These are phyloP conservation scores for Lentinus tigrinus DNA, from an alignment of 768 basidiomycete genomes.

Conservation along the genomic window DNA sequence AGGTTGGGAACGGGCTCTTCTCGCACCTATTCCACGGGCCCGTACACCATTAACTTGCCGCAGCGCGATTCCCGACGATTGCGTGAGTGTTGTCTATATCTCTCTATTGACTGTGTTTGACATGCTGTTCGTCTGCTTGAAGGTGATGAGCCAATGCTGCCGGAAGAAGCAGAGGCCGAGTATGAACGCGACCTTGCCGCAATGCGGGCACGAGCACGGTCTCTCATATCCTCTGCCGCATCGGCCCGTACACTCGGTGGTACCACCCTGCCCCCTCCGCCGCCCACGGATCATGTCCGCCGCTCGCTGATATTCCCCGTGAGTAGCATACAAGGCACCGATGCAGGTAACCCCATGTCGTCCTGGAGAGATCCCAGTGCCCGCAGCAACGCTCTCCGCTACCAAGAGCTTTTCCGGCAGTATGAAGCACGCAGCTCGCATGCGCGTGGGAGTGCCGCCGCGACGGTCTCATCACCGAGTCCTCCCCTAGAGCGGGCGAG, in stretches of 20 bases:
- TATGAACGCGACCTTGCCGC: slow-evolving; percentile 52
- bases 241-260: slow-evolving; percentile 3
- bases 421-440: neutral
- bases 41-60: neutral
- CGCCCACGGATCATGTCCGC: neutral
- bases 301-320: slow-evolving; percentile 11
- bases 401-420: neutral
- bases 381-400: slow-evolving; percentile 6
- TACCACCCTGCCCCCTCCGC: slow-evolving; percentile 11
- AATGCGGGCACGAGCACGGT: slow-evolving; percentile 25
- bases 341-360: slow-evolving; percentile 9
- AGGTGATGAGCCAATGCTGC: slow-evolving; percentile 50
- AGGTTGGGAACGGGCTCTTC: neutral
- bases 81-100: slow-evolving; percentile 13
- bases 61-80: slow-evolving; percentile 20
- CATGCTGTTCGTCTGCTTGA: slow-evolving; percentile 16
- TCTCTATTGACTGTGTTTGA: neutral
- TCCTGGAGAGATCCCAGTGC: slow-evolving; percentile 17
- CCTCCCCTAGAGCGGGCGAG: slow-evolving; percentile 1
- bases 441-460: neutral
- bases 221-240: slow-evolving; percentile 3
- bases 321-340: slow-evolving; percentile 16
- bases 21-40: neutral
- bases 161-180: slow-evolving; percentile 67
- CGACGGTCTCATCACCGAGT: slow-evolving; percentile 2